Conservation (phyloP, 2,329 filamentous ascomycete species). For the Aspergillus novofumigatus region DNA sequence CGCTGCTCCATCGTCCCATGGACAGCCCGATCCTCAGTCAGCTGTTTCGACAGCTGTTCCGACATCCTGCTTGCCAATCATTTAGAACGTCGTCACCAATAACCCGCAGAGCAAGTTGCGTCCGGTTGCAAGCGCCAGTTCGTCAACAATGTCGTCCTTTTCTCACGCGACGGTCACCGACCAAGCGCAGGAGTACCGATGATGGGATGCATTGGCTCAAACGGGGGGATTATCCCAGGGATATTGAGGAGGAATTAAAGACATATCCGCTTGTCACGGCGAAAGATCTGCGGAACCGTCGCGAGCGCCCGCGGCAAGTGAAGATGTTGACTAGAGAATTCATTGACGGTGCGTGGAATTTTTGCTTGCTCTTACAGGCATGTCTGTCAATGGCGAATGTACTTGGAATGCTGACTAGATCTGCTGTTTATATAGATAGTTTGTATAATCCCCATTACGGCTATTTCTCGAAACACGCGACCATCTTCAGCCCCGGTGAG, state of each 20-base stretch:
- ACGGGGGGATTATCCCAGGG: slow-evolving; percentile 67
- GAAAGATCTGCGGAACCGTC: slow-evolving; percentile 67
- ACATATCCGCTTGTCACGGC: slow-evolving; percentile 81
- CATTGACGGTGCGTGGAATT: slow-evolving; percentile 72
- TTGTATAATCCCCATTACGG: slow-evolving; percentile 92
- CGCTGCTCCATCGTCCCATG: slow-evolving; percentile 49
- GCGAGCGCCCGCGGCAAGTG: slow-evolving; percentile 75
- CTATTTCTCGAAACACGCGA: slow-evolving; percentile 93
- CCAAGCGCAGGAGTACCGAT: slow-evolving; percentile 37
- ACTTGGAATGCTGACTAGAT: background rate
- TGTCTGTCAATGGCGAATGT: background rate
- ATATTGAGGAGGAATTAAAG: slow-evolving; percentile 76
- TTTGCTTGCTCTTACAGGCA: background rate
- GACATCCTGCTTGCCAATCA: slow-evolving; percentile 63
- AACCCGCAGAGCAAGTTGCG: slow-evolving; percentile 15
- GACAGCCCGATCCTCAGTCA: slow-evolving; percentile 74
- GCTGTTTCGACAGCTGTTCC: slow-evolving; percentile 81
- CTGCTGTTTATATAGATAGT: slow-evolving; percentile 59
- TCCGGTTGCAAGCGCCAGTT: slow-evolving; percentile 19
- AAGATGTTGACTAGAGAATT: slow-evolving; percentile 99
- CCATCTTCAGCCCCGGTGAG: slow-evolving; percentile 89
- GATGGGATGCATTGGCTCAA: slow-evolving; percentile 81
- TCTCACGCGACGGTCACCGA: slow-evolving; percentile 31
- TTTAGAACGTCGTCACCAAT: slow-evolving; percentile 39
- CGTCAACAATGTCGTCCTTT: slow-evolving; percentile 34